Evolutionary conservation across 2,329 filamentous ascomycete species (phyloP).

Genomic region (Pseudocercospora macadamiae): DNA sequence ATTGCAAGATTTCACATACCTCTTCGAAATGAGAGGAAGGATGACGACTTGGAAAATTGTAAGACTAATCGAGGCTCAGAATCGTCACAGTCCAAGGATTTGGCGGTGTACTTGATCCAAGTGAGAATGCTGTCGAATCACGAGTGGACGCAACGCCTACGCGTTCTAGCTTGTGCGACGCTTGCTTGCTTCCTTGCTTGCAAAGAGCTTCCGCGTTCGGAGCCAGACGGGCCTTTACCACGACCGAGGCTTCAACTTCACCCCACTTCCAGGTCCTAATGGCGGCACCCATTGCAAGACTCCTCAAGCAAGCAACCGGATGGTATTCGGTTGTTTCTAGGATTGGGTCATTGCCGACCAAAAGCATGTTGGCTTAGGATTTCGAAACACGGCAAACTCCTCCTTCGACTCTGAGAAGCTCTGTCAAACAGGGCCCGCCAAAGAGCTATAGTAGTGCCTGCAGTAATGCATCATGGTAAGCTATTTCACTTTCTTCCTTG

Average conservation of each 20-base stretch:
- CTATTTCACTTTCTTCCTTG: neutral
- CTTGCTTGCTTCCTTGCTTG: too few species aligned
- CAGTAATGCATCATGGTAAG: neutral
- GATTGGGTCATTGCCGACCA: neutral
- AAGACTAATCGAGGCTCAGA: too few species aligned
- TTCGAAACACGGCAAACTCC: too few species aligned
- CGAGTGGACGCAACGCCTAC: too few species aligned
- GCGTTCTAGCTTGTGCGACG: too few species aligned
- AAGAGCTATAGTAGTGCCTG: neutral
- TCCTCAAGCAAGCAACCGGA: neutral
- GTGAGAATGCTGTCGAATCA: too few species aligned
- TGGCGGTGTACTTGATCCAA: too few species aligned
- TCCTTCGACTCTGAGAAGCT: neutral
- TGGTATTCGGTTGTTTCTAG: neutral
- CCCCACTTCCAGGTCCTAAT: neutral
- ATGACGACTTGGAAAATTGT: too few species aligned
- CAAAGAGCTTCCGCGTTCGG: neutral
- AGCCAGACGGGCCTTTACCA: neutral
- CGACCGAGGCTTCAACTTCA: neutral
- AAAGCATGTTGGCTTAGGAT: neutral
- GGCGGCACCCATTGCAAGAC: neutral
- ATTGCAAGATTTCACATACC: too few species aligned
- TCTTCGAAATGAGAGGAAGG: too few species aligned
- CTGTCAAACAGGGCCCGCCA: neutral
- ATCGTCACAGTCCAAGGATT: too few species aligned